Conservation (phyloP, 495 filamentous ascomycete genomes). For the Tuber aestivum region DNA sequence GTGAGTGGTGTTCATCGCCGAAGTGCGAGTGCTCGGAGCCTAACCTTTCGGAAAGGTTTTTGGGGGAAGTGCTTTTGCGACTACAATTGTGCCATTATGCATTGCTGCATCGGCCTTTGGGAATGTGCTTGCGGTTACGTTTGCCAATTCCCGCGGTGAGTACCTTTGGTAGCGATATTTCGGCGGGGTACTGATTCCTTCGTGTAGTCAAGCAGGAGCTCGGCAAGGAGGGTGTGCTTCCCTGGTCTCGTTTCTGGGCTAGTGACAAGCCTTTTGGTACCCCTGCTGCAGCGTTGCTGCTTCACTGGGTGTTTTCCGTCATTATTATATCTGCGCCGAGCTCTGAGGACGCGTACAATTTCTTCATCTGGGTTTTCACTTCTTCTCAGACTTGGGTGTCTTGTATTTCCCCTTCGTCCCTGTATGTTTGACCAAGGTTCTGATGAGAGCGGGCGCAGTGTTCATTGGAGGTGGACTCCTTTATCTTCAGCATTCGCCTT, state of each 20-base stretch:
- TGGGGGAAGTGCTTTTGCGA: conserved; percentile 18
- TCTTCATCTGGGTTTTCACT: conserved; percentile 42
- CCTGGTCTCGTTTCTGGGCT: conserved; percentile 59
- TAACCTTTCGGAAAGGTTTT: conserved; percentile 17
- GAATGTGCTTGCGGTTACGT: conserved; percentile 50
- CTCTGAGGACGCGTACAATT: conserved; percentile 36
- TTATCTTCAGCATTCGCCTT: conserved; percentile 39
- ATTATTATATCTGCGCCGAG: conserved; percentile 42
- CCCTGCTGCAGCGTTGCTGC: conserved; percentile 45
- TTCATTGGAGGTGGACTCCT: conserved; percentile 21
- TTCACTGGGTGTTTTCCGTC: conserved; percentile 47
- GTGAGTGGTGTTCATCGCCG: not conserved
- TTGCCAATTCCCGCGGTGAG: conserved; percentile 39
- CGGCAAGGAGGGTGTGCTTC: conserved; percentile 59
- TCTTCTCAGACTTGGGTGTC: conserved; percentile 18
- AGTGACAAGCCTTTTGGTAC: conserved; percentile 59
- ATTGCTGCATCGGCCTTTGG: conserved; percentile 49
- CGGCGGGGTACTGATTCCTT: conserved; percentile 2
- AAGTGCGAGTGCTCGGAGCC: not conserved
- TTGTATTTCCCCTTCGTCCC: not conserved
- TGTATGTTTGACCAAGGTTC: not conserved
- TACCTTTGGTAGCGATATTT: not conserved
- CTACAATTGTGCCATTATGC: conserved; percentile 44
- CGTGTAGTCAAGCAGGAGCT: conserved; percentile 47
- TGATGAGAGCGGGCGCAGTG: conserved; percentile 4